These are phyloP conservation scores for Taiwanofungus camphoratus DNA, from an alignment of 1,284 basidiomycete species.

Conservation along the genomic window DNA sequence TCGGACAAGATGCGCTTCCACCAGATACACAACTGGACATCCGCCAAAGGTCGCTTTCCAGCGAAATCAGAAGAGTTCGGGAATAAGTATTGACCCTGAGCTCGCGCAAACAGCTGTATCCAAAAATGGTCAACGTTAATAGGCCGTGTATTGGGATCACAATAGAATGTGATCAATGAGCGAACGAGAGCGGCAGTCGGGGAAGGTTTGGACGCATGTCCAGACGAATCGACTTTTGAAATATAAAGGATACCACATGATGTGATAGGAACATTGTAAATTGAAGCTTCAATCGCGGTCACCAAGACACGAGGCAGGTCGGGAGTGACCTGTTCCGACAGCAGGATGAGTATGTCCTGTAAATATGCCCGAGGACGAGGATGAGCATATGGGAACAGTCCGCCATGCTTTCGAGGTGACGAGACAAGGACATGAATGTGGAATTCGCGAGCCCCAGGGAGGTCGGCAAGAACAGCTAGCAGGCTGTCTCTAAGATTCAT, in stretches of 20 bases:
- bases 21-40: slow-evolving; percentile 85
- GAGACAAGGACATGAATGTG: slow-evolving; percentile 74
- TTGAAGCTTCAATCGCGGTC: slow-evolving; percentile 75
- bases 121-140: slow-evolving; percentile 51
- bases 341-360: slow-evolving; percentile 72
- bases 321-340: slow-evolving; percentile 51
- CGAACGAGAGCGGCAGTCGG: slow-evolving; percentile 67
- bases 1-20: slow-evolving; percentile 76
- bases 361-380: slow-evolving; percentile 59
- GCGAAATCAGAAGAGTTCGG: slow-evolving; percentile 78
- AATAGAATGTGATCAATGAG: slow-evolving; percentile 66
- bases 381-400: slow-evolving; percentile 71
- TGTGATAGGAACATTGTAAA: slow-evolving; percentile 74
- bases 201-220: slow-evolving; percentile 56
- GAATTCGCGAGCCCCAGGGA: slow-evolving; percentile 66
- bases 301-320: slow-evolving; percentile 56
- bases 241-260: slow-evolving; percentile 80
- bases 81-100: slow-evolving; percentile 91
- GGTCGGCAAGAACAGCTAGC: slow-evolving; percentile 44
- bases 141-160: slow-evolving; percentile 62
- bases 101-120: slow-evolving; percentile 88
- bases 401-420: slow-evolving; percentile 60
- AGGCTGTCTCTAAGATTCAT: slow-evolving; percentile 61
- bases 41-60: slow-evolving; percentile 74
- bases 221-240: slow-evolving; percentile 92